A percentile compares a stretch with the other conserved stretches of the same genome.
These are phyloP conservation scores for Lizanozyma gosingica DNA, from an alignment of 1,139 yeast genomes.

Conservation along the genomic window DNA sequence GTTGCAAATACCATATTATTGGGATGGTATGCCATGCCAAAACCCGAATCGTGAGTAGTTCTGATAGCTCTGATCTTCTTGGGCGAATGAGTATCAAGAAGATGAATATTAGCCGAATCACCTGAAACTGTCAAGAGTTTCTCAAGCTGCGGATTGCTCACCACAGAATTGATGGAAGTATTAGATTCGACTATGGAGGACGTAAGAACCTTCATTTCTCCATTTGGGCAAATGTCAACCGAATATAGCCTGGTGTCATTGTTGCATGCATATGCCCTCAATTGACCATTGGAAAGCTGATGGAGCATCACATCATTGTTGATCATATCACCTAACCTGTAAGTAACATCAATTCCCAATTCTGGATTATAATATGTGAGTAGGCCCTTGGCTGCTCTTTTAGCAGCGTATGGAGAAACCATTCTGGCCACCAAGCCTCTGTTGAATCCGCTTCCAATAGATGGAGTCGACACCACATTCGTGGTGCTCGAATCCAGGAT, in stretches of 20 bases:
- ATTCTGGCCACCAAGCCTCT: neutral
- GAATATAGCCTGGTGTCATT: conserved; percentile 33
- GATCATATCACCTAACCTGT: conserved; percentile 36
- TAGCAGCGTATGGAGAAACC: conserved; percentile 1
- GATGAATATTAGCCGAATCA: conserved; percentile 28
- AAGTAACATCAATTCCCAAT: conserved; percentile 18
- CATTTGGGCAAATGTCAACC: conserved; percentile 23
- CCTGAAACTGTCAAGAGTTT: conserved; percentile 33
- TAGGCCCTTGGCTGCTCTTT: conserved; percentile 20
- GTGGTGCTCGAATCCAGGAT: conserved; percentile 4
- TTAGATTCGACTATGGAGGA: conserved; percentile 29
- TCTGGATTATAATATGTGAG: conserved; percentile 25
- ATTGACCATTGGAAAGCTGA: conserved; percentile 13
- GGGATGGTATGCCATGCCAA: conserved; percentile 35
- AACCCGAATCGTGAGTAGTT: conserved; percentile 35
- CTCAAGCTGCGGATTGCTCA: conserved; percentile 19
- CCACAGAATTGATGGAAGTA: conserved; percentile 33
- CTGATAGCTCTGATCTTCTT: conserved; percentile 17
- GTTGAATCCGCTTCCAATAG: neutral
- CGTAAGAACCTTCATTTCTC: conserved; percentile 14
- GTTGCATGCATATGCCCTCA: conserved; percentile 31
- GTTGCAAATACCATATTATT: conserved; percentile 31
- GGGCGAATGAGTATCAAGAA: conserved; percentile 25
- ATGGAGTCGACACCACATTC: conserved; percentile 5
- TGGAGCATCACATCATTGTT: conserved; percentile 35